Base-by-base conservation (phyloP, 2,329 filamentous ascomycete species). In the Lecanoromycetidae sp. region DNA sequence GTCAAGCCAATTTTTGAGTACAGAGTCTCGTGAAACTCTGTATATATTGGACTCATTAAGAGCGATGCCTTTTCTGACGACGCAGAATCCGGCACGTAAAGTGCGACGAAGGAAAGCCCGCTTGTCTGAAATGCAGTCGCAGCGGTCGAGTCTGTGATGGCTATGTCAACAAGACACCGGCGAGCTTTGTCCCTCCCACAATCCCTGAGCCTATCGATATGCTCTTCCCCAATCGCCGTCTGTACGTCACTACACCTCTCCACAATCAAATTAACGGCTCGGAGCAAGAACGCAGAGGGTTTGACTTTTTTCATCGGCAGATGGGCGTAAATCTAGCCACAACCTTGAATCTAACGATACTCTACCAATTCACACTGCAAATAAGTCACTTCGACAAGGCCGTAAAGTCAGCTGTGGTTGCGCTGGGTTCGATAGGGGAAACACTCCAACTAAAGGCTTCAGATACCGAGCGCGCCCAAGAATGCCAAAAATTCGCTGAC, bases 351-450 rank as follows among this genome's bases (percentile, higher is more conserved):
- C 46, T 49, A 2, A 30, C 37, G 1, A 34, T 15, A 5, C 23
- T 27, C 12, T 23, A 50, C 12, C 40, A 48, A 29, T 36, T 59
- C 1, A 49, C 59, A 8, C 54, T 59, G n/a, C 58, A 59, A 29
- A 48, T 52, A 33, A 55, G 55, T 22, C 55, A 55, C 30, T 33
- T 39, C 9, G 54, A 59, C 20, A 27, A 35, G 13, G 53, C 56
- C 4, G 50, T 60, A 5, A 48, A 49, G 23, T 57, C 58, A 44
- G 57, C 55, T 7, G 50, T 55, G 3, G 48, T 59, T 20, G 58
- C 58, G 13, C 37, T 61, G 8, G 52, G 55, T 19, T 48, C 53
- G 5, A 46, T 56, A 3, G 53, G 56, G 41, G 51, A 56, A 29
- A 50, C 52, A 15, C 46, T 54, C 23, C 53, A 12, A 30, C 40